Conservation (phyloP, 352 stramenopile species). For the Blastocystis sp. region DNA sequence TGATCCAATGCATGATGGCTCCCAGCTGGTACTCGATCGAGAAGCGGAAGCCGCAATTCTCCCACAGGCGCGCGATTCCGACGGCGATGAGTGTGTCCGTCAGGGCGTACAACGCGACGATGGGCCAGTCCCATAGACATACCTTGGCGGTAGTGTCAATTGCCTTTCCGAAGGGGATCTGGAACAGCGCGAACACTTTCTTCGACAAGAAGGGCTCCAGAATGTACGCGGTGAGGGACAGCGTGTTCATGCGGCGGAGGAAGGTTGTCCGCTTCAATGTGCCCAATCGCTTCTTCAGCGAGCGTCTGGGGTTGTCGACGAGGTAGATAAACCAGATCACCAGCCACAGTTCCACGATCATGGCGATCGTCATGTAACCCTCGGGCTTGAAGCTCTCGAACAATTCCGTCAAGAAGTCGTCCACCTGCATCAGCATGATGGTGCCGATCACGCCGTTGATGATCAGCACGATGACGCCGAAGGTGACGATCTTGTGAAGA, state of each 20-base stretch:
- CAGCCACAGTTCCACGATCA: constrained; percentile 7
- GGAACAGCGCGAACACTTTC: constrained; percentile 30
- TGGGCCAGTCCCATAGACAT: constrained; percentile 35
- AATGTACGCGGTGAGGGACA: constrained; percentile 56
- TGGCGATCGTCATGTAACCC: constrained; percentile 46
- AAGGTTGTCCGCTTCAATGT: constrained; percentile 7
- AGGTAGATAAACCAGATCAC: neutral
- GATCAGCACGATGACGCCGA: neutral
- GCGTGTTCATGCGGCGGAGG: constrained; percentile 12
- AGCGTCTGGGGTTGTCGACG: constrained; percentile 2
- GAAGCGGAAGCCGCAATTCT: constrained; percentile 40
- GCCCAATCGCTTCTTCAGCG: neutral
- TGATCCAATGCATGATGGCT: constrained; percentile 51
- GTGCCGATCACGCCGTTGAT: constrained; percentile 30
- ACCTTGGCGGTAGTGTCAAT: constrained; percentile 34
- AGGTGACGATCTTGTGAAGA: neutral
- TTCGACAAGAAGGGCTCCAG: constrained; percentile 45
- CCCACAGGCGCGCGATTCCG: constrained; percentile 30
- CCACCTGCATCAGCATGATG: constrained; percentile 3
- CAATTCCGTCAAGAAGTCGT: constrained; percentile 57
- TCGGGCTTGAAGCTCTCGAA: constrained; percentile 63
- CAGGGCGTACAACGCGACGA: constrained; percentile 32
- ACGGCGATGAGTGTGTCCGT: neutral
- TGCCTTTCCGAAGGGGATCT: constrained; percentile 39
- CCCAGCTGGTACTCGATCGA: constrained; percentile 47